Percentiles rank a stretch among this genome's conserved stretches.
Conservation (phyloP, 2,329 filamentous ascomycete genomes). For the Penicillium sp. region DNA sequence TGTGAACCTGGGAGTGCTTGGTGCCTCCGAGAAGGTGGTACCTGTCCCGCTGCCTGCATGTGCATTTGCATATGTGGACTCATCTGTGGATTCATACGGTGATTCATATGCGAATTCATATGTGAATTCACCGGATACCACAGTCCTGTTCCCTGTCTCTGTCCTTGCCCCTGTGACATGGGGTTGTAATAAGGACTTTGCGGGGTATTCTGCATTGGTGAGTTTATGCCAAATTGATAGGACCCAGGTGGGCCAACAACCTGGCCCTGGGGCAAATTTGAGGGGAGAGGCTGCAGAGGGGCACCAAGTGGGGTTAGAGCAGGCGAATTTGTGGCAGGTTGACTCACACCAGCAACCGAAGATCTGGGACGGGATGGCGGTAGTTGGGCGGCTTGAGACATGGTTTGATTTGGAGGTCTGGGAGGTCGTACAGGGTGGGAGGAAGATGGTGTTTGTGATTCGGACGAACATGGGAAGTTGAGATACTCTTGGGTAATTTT, state of each 20-base stretch:
- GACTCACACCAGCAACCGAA: not conserved
- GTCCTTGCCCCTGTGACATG: not conserved
- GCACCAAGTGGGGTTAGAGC: not conserved
- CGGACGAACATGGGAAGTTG: not conserved
- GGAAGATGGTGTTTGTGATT: not conserved
- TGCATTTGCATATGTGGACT: not conserved
- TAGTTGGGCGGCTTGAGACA: not conserved
- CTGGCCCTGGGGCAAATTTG: not conserved
- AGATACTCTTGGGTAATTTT: not conserved
- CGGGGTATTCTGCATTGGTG: not conserved
- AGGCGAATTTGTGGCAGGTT: not conserved
- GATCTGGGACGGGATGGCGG: not conserved
- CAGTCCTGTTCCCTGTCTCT: not conserved
- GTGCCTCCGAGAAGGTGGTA: not conserved
- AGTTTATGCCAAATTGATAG: not conserved
- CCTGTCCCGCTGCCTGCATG: not conserved
- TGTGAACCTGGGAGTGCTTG: not conserved
- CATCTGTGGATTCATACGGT: not conserved
- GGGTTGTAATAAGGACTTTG: not conserved
- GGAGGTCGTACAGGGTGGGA: not conserved
- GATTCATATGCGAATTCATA: not conserved
- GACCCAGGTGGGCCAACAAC: not conserved
- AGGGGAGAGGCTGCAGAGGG: not conserved
- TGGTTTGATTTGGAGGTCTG: not conserved
- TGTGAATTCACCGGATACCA: not conserved